Evolutionary conservation across 148 eudicot genomes (phyloP), one percentile per base, ranked within the genome.

Genomic region (Chenopodium suecicum): DNA sequence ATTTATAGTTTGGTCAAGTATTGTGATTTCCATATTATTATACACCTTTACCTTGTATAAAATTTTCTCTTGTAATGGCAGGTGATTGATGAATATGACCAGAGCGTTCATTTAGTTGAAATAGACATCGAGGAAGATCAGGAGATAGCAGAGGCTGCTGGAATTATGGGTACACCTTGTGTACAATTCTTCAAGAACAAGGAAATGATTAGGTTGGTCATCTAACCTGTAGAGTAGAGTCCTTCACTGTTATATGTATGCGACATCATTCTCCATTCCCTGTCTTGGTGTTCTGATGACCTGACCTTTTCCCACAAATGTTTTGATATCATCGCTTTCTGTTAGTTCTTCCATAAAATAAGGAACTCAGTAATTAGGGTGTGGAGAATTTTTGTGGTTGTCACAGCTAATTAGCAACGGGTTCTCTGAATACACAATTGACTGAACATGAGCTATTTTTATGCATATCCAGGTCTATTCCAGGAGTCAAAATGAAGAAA

Each of bases 401-500:
- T 50, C 54, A 50, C 12, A 13, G 16, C 54, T 50, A 32, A 23
- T 20, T 41, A 70, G 41, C 25, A 70, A 70, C 22, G 9, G 2
- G 4, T 8, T 70, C 20, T 4, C 13, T 9, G 41, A 41, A 41
- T 37, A 17, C 48, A 70, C 44, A 19, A 16, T 41, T 70, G 2
- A 0, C 31, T 70, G 47, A 69, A 16, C 2, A 69, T 31, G 44
- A 41, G 8, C 7, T 41, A 6, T 6, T 41, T 41, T 60, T 74
- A 13, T 82, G 83, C 41, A 75, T 81, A 17, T 90, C 86, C 98
- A 96, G 99, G 91, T 91, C 89, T 54, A 89, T 96, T 34, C 79
- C 99, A 5, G 99, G 99, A 80, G 99, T 96, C 81, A 96, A 96
- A 78, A 96, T 96, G 99, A 96, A 96, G 99, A 96, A 88, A 91